These are phyloP conservation scores for Russula sp. DNA, from an alignment of 768 basidiomycete genomes.

Conservation along the genomic window DNA sequence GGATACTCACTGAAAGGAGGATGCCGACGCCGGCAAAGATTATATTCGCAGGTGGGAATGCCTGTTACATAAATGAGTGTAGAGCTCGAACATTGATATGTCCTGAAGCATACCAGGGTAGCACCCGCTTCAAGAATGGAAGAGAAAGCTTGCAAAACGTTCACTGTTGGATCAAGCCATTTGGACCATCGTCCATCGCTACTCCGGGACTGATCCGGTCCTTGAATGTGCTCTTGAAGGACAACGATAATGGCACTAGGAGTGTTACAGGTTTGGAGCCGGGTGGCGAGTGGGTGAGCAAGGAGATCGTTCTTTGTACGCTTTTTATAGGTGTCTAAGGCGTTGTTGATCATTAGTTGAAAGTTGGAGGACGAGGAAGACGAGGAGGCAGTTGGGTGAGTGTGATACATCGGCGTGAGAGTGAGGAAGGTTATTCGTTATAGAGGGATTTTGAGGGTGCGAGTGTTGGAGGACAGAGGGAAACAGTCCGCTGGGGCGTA, in stretches of 20 bases:
- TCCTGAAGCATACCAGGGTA: no score
- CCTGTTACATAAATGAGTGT: no score
- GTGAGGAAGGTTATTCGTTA: background rate
- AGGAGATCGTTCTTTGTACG: background rate
- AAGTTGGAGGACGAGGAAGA: no score
- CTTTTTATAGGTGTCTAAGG: no score
- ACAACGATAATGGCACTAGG: background rate
- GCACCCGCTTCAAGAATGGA: no score
- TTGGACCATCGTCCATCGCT: background rate
- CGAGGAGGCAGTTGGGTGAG: no score
- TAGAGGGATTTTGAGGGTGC: background rate
- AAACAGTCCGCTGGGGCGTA: no score
- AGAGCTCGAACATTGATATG: no score
- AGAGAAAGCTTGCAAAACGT: background rate
- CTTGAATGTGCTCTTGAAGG: background rate
- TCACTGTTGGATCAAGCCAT: background rate
- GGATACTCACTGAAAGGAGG: no score
- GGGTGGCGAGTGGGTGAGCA: background rate
- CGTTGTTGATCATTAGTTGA: no score
- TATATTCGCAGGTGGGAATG: no score
- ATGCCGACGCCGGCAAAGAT: no score
- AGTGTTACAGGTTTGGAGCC: background rate
- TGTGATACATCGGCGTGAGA: background rate
- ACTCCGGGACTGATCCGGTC: background rate
- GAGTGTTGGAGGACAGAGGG: background rate